Percentiles rank a stretch among this genome's conserved stretches.
These are phyloP conservation scores for Tremella fuciformis DNA, from an alignment of 768 basidiomycete species.

Conservation along the genomic window DNA sequence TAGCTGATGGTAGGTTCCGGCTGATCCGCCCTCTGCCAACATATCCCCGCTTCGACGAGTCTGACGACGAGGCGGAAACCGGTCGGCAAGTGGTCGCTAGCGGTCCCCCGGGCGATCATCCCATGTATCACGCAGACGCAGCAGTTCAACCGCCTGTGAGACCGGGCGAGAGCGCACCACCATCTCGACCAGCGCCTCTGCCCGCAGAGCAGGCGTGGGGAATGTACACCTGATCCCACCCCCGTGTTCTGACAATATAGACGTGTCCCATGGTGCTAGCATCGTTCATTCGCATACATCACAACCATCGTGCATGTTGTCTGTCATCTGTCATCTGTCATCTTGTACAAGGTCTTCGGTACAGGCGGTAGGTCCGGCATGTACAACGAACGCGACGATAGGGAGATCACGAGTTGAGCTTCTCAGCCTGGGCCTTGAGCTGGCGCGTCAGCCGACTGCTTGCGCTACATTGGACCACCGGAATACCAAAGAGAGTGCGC, in stretches of 20 bases:
- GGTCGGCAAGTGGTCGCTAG: slow-evolving; percentile 12
- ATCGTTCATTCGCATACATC: not conserved
- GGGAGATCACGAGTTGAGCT: slow-evolving; percentile 34
- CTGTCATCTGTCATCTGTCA: no score
- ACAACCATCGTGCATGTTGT: not conserved
- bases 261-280: not conserved
- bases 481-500: slow-evolving; percentile 6
- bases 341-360: no score
- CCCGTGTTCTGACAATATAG: not conserved
- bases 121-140: not conserved
- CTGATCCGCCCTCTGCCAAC: slow-evolving; percentile 21
- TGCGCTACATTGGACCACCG: no score
- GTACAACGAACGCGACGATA: not conserved
- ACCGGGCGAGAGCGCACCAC: not conserved
- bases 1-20: slow-evolving; percentile 18
- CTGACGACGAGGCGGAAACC: slow-evolving; percentile 21
- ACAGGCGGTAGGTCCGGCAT: no score
- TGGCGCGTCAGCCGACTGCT: slow-evolving; percentile 3
- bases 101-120: not conserved
- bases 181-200: no score
- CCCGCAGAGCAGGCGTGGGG: not conserved
- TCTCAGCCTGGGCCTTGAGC: slow-evolving; percentile 43
- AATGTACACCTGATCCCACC: not conserved
- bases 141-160: no score
- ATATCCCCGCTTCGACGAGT: slow-evolving; percentile 16